Percentiles rank a stretch among this genome's conserved stretches.
Evolutionary conservation across 2,329 filamentous ascomycete species (phyloP).

Genomic region (Myriosclerotinia curreyana): DNA sequence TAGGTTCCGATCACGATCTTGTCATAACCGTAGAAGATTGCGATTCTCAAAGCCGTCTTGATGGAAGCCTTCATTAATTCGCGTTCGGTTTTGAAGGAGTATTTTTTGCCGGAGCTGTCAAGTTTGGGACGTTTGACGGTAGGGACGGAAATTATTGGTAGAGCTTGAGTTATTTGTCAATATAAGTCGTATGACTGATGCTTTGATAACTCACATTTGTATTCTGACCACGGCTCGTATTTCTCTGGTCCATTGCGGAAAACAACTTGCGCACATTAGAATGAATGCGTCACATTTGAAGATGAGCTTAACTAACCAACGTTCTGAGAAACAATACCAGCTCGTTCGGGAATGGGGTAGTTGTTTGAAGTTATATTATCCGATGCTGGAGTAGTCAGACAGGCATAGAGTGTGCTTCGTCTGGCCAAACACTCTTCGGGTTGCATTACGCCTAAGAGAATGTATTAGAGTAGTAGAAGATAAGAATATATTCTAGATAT

Average conservation of each 20-base stretch:
- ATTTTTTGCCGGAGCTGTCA: constrained; percentile 62
- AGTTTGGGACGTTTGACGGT: constrained; percentile 72
- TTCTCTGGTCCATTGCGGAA: constrained; percentile 65
- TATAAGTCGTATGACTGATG: not conserved
- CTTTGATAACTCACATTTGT: constrained; percentile 38
- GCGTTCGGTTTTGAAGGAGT: constrained; percentile 68
- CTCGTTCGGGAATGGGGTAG: constrained; percentile 69
- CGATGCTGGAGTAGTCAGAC: constrained; percentile 59
- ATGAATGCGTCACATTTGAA: not conserved
- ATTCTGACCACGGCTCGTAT: constrained; percentile 57
- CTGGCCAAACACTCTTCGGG: constrained; percentile 73
- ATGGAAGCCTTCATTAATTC: constrained; percentile 73
- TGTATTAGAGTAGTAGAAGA: constrained; percentile 18
- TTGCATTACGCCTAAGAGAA: constrained; percentile 50
- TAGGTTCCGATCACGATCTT: constrained; percentile 63
- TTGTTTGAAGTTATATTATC: constrained; percentile 48
- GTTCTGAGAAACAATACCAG: constrained; percentile 66
- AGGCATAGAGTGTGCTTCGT: constrained; percentile 69
- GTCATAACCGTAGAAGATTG: constrained; percentile 56
- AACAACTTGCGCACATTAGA: constrained; percentile 50
- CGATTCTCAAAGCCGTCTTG: constrained; percentile 66
- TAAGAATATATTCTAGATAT: constrained; percentile 30
- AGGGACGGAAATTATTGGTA: constrained; percentile 72
- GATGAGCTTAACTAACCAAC: constrained; percentile 52
- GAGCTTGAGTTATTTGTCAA: constrained; percentile 37